These are phyloP conservation scores for Candida pseudoglaebosa DNA, from an alignment of 805 yeast genomes.

Conservation along the genomic window DNA sequence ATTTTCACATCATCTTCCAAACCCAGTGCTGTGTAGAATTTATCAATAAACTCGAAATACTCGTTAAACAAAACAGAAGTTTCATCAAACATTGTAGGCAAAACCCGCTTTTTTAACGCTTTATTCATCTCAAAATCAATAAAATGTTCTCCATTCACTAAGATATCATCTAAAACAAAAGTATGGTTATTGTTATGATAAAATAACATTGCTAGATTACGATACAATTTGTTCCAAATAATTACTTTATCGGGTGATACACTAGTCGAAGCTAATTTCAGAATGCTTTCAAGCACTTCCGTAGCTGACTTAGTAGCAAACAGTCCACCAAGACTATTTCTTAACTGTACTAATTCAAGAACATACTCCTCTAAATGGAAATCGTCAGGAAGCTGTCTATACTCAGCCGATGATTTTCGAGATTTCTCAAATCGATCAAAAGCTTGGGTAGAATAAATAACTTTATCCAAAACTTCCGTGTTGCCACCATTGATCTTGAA, in stretches of 20 bases:
- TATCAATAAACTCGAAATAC: conserved; percentile 6
- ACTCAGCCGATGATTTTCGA: conserved; percentile 6
- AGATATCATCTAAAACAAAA: conserved; percentile 32
- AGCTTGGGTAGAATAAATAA: conserved; percentile 27
- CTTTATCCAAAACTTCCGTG: conserved; percentile 53
- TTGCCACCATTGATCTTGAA: conserved; percentile 55
- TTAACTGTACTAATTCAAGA: conserved; percentile 26
- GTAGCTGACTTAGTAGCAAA: conserved; percentile 14
- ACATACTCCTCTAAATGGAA: conserved; percentile 29
- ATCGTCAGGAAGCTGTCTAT: conserved; percentile 31
- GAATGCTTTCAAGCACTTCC: conserved; percentile 14
- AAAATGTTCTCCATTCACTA: conserved; percentile 26
- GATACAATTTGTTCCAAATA: conserved; percentile 23
- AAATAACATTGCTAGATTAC: conserved; percentile 30
- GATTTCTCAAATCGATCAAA: conserved; percentile 2
- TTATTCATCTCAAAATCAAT: conserved; percentile 17
- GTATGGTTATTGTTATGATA: conserved; percentile 29
- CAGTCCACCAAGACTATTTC: conserved; percentile 8
- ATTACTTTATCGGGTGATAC: conserved; percentile 16
- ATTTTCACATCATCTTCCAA: conserved; percentile 8
- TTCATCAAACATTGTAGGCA: conserved; percentile 11
- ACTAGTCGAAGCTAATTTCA: conserved; percentile 13
- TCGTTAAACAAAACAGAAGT: conserved; percentile 11
- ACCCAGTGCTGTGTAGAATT: conserved; percentile 5
- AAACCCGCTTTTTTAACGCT: conserved; percentile 7